Evolutionary conservation across 1,139 yeast genomes (phyloP), one percentile per base, ranked within the genome.

Genomic region (Nadsonia starkeyi-henricii): DNA sequence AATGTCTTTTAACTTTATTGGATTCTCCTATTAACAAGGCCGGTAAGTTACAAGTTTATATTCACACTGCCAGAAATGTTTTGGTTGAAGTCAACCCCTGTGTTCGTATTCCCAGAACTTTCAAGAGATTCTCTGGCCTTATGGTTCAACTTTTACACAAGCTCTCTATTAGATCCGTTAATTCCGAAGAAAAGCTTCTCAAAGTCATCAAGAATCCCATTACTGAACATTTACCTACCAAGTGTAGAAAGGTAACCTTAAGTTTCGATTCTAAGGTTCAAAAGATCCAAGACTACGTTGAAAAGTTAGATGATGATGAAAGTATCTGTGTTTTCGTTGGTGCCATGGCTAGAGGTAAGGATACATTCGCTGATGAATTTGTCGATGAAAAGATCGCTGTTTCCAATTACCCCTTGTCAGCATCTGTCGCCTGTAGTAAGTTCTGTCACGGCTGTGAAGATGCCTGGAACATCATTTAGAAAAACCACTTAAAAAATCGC

Each of bases 371-470:
- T 39, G 98, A 91, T 65, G 97, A 89, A 66, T 89, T 66, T 62
- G 95, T 89, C 45, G 98, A 91, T 65, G 98, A 91, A 66, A 91
- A 91, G 63, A 84, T 91, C 55, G 96, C 96, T 58, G 81, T 91
- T 53, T 86, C 96, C 36, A 88, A 89, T 61, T 91, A 89, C 65
- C 95, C 98, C 48, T 75, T 91, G 55, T 85, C 96, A 51, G 98
- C 98, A 3, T 86, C 97, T 19, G 97, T 93, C 51, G 97, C 98
- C 20, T 91, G 97, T 68, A 85, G 96, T 57, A 91, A 91, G 69
- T 88, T 91, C 71, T 89, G 97, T 65, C 98, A 91, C 63, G 97
- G 97, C 48, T 88, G 96, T 63, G 98, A 91, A 70, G 98, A 91
- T 66, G 94, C 94, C 39, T 91, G 97, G 97, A 80, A 79, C 47